Percentiles rank a stretch among this genome's conserved stretches.
These are phyloP conservation scores for Lachancea nothofagi DNA, from an alignment of 805 yeast species.

Conservation along the genomic window DNA sequence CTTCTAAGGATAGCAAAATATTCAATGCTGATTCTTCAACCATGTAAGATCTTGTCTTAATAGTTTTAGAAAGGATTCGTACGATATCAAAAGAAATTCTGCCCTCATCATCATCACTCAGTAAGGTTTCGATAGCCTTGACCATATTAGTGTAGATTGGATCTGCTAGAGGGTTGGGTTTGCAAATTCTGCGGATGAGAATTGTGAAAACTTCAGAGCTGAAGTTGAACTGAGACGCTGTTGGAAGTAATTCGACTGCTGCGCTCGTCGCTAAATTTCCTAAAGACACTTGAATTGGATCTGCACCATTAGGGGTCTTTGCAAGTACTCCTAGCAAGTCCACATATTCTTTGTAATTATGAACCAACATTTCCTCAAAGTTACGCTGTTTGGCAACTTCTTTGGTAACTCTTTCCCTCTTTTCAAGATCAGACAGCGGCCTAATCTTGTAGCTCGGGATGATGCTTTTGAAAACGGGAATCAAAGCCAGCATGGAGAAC, in stretches of 20 bases:
- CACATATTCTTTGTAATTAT: constrained; percentile 63
- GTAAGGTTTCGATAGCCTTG: constrained; percentile 59
- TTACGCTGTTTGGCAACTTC: constrained; percentile 74
- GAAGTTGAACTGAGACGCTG: constrained; percentile 75
- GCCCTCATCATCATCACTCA: constrained; percentile 78
- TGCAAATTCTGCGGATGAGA: constrained; percentile 61
- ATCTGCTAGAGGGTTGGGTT: constrained; percentile 43
- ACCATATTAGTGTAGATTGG: constrained; percentile 54
- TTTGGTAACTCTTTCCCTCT: constrained; percentile 71
- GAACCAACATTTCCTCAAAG: constrained; percentile 74
- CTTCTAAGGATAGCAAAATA: constrained; percentile 59
- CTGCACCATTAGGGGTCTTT: constrained; percentile 34
- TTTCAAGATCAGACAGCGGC: constrained; percentile 75
- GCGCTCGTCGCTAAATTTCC: constrained; percentile 66
- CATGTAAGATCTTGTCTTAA: constrained; percentile 66
- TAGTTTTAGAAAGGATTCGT: constrained; percentile 59
- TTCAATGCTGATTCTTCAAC: constrained; percentile 81
- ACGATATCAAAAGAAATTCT: constrained; percentile 71
- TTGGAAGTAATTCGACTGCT: constrained; percentile 66
- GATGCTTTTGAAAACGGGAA: constrained; percentile 77
- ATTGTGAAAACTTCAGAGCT: constrained; percentile 68
- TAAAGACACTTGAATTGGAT: constrained; percentile 26
- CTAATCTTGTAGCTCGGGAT: constrained; percentile 87
- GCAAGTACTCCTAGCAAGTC: constrained; percentile 44
- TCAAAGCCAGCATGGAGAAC: constrained; percentile 69